These are phyloP conservation scores for Cercospora sp. DNA, from an alignment of 2,329 filamentous ascomycete genomes.

Conservation along the genomic window DNA sequence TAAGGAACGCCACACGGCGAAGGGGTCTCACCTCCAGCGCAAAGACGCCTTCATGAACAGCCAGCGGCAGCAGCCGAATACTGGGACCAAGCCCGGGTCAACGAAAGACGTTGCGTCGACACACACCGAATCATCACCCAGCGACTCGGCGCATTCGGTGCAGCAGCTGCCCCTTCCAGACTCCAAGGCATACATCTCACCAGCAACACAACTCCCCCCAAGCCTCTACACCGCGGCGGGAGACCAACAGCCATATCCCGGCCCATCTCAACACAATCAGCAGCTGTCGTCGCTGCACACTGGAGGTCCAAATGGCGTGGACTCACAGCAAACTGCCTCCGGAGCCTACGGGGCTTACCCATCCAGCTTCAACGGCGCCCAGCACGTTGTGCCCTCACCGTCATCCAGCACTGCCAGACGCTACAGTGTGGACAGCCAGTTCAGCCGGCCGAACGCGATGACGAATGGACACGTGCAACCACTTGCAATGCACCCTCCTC, in stretches of 20 bases:
- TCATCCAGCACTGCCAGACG: constrained; percentile 24
- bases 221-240: constrained; percentile 17
- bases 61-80: constrained; percentile 15
- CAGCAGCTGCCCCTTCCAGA: constrained; percentile 17
- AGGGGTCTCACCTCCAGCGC: constrained; percentile 72
- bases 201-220: constrained; percentile 17
- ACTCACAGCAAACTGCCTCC: constrained; percentile 12
- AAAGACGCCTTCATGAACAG: constrained; percentile 66
- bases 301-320: background rate
- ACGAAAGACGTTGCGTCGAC: constrained; percentile 19
- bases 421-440: constrained; percentile 30
- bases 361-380: constrained; percentile 15
- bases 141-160: constrained; percentile 24
- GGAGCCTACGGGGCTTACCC: constrained; percentile 20
- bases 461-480: constrained; percentile 20
- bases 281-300: constrained; percentile 20
- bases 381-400: constrained; percentile 15
- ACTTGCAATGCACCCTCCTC: constrained; percentile 35
- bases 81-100: background rate
- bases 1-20: constrained; percentile 54
- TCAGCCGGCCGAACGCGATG: constrained; percentile 19
- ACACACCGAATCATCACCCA: constrained; percentile 28
- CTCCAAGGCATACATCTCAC: constrained; percentile 14
- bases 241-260: constrained; percentile 17
- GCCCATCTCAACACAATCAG: constrained; percentile 15